These are phyloP conservation scores for Jaapia argillacea DNA, from an alignment of 768 basidiomycete genomes.

Conservation along the genomic window DNA sequence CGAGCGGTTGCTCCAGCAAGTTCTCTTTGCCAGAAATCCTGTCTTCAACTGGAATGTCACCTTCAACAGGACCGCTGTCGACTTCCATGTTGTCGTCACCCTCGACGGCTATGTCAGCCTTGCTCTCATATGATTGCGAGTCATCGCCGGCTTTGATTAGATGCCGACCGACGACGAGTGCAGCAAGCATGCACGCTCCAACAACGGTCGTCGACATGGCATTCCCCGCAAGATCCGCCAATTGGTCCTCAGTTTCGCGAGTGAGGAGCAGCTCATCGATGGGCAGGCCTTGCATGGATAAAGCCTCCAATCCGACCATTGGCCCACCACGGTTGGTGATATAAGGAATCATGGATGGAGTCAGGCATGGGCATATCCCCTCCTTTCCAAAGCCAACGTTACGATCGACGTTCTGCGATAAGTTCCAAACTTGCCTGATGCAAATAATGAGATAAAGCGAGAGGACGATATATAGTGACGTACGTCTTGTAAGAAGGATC, in stretches of 20 bases:
- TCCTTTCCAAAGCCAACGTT: slow-evolving; percentile 71
- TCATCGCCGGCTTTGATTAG: slow-evolving; percentile 63
- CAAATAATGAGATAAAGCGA: slow-evolving; percentile 1
- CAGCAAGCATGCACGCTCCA: slow-evolving; percentile 79
- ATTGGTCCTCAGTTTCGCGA: slow-evolving; percentile 86
- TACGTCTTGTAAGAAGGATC: slow-evolving; percentile 89
- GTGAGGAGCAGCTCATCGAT: slow-evolving; percentile 88
- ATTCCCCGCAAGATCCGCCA: slow-evolving; percentile 92
- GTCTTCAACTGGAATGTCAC: slow-evolving; percentile 26
- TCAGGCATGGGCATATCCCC: slow-evolving; percentile 88
- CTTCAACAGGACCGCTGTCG: slow-evolving; percentile 24
- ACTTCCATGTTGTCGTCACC: slow-evolving; percentile 38
- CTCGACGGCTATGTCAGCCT: slow-evolving; percentile 28
- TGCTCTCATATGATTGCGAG: slow-evolving; percentile 57
- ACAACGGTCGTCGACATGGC: slow-evolving; percentile 98
- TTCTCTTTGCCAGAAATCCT: slow-evolving; percentile 67
- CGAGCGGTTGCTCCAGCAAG: slow-evolving; percentile 51
- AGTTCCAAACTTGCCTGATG: slow-evolving; percentile 81
- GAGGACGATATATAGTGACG: slow-evolving; percentile 14
- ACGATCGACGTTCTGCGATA: slow-evolving; percentile 94
- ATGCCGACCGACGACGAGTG: slow-evolving; percentile 56
- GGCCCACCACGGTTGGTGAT: slow-evolving; percentile 94
- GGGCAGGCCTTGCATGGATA: slow-evolving; percentile 91
- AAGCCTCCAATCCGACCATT: slow-evolving; percentile 87
- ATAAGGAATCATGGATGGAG: slow-evolving; percentile 94